A percentile compares a stretch with the other conserved stretches of the same genome.
Evolutionary conservation across 2,329 filamentous ascomycete genomes (phyloP).

Genomic region (Chaetomium olivaceum): DNA sequence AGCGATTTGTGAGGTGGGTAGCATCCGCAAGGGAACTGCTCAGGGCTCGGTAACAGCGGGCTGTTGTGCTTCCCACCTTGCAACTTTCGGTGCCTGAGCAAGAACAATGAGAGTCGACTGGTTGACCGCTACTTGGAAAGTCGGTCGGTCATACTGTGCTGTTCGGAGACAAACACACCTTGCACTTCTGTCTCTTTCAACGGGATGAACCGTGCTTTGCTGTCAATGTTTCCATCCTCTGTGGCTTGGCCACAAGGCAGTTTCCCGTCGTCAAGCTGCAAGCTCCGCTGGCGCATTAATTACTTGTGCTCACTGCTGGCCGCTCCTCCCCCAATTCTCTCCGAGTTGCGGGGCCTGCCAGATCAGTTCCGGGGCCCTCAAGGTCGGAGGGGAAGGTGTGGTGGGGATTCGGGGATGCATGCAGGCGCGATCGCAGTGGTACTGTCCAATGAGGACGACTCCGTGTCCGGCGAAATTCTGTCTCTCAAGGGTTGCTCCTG

Average conservation of each 20-base stretch:
- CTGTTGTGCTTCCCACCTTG: slow-evolving; percentile 4
- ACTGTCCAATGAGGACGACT: slow-evolving; percentile 23
- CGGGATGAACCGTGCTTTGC: neutral
- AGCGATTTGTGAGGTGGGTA: neutral
- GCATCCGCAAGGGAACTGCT: slow-evolving; percentile 4
- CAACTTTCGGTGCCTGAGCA: neutral
- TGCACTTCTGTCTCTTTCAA: neutral
- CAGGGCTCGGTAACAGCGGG: neutral
- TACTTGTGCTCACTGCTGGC: neutral
- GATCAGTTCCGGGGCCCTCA: slow-evolving; percentile 1
- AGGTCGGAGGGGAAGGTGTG: neutral
- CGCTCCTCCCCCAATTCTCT: neutral
- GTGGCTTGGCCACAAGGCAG: neutral
- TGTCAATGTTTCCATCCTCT: slow-evolving; percentile 8
- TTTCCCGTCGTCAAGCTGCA: neutral
- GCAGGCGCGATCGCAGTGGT: neutral
- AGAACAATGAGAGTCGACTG: neutral
- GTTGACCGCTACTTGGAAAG: slow-evolving; percentile 18
- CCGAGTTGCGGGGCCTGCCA: neutral
- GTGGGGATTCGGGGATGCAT: slow-evolving; percentile 3
- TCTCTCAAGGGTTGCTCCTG: slow-evolving; percentile 1
- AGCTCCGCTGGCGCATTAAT: slow-evolving; percentile 2
- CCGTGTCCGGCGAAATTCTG: slow-evolving; percentile 25
- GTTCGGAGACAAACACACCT: neutral
- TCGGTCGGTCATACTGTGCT: neutral